Evolutionary conservation across 768 basidiomycete genomes (phyloP).

Genomic region (Xerocomellus chrysenteron): DNA sequence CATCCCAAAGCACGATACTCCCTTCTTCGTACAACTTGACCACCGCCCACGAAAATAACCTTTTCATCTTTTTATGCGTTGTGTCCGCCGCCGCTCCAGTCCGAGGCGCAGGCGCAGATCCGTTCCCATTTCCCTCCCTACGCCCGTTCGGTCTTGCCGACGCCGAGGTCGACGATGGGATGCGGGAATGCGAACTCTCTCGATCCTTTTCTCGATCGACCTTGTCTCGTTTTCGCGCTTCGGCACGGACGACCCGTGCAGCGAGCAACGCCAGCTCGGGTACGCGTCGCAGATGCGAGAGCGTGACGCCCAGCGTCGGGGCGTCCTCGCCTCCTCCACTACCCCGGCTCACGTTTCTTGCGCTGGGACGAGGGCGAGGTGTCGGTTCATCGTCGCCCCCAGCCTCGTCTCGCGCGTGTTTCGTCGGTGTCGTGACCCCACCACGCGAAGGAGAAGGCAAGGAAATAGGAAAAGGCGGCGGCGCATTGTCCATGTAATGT

Average conservation of each 20-base stretch:
- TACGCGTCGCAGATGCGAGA: conserved; percentile 75
- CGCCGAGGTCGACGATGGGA: neutral
- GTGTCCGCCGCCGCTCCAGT: conserved; percentile 12
- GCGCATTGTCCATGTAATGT: conserved; percentile 71
- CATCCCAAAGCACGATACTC: conserved; percentile 73
- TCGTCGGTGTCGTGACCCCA: conserved; percentile 33
- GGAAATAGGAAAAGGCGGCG: neutral
- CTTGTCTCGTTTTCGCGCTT: conserved; percentile 51
- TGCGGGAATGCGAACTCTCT: neutral
- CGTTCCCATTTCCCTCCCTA: neutral
- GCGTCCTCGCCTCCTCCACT: neutral
- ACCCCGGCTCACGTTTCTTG: neutral
- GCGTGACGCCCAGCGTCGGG: conserved; percentile 51
- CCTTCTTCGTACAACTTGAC: conserved; percentile 67
- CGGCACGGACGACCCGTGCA: conserved; percentile 60
- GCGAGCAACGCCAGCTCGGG: conserved; percentile 70
- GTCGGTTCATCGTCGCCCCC: conserved; percentile 10
- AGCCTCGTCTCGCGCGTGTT: conserved; percentile 19
- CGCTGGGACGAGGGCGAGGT: neutral
- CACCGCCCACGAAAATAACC: conserved; percentile 66
- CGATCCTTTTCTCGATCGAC: conserved; percentile 43
- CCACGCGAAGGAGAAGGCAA: conserved; percentile 4
- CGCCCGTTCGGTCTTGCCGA: neutral
- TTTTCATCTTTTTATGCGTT: conserved; percentile 52
- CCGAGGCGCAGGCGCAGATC: neutral